These are phyloP conservation scores for Ustilago sp. DNA, from an alignment of 1,284 basidiomycete species.

Conservation along the genomic window DNA sequence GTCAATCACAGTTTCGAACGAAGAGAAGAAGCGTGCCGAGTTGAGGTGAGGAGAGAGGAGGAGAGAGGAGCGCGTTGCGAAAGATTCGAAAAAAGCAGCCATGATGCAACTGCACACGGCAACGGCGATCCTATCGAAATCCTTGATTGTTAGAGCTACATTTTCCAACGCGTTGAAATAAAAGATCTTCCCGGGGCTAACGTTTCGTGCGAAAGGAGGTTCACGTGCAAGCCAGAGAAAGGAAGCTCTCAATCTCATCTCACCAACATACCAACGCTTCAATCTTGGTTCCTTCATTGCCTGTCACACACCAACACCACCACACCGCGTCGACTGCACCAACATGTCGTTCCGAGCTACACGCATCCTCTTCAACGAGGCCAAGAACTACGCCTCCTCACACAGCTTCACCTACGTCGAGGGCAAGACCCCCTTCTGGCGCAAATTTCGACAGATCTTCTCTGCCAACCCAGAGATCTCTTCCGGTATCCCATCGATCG, in stretches of 20 bases:
- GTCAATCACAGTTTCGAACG: background rate
- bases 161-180: background rate
- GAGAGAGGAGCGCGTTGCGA: background rate
- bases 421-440: conserved; percentile 68
- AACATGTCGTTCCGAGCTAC: conserved; percentile 51
- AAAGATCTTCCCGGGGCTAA: background rate
- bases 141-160: background rate
- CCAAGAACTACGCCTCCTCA: conserved; percentile 58
- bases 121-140: background rate
- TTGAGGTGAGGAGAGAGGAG: background rate
- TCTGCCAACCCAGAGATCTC: conserved; percentile 88
- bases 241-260: conserved; percentile 6
- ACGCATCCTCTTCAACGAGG: conserved; percentile 52
- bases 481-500: conserved; percentile 83
- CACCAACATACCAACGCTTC: background rate
- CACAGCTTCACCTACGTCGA: conserved; percentile 65
- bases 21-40: background rate
- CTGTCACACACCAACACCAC: background rate
- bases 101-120: conserved; percentile 8
- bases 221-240: background rate
- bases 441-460: conserved; percentile 63
- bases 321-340: background rate
- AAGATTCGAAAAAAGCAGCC: background rate
- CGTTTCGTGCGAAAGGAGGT: background rate
- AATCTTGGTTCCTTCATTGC: background rate